Percentiles rank a stretch among this genome's conserved stretches.
Evolutionary conservation across 2,329 filamentous ascomycete species (phyloP).

Genomic region (Arachnopeziza araneosa): DNA sequence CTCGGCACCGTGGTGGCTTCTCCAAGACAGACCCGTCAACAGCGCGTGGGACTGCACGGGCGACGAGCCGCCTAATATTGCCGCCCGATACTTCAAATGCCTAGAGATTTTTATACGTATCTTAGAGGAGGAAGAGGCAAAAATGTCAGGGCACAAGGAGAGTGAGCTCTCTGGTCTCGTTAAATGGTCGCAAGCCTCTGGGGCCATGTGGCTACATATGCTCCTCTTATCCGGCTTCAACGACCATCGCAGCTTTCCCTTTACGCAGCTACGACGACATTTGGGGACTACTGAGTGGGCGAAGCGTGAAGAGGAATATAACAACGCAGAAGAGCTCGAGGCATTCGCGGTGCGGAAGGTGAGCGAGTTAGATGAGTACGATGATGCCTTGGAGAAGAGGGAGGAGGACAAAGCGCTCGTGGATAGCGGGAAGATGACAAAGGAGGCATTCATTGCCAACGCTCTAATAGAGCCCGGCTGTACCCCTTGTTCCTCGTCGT

Average conservation of each 20-base stretch:
- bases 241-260: conserved; percentile 13
- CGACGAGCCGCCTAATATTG: conserved; percentile 11
- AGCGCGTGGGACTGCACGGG: conserved; percentile 10
- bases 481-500: conserved; percentile 7
- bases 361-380: conserved; percentile 28
- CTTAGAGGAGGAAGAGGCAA: conserved; percentile 15
- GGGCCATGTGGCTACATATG: conserved; percentile 16
- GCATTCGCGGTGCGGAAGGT: conserved; percentile 25
- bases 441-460: conserved; percentile 9
- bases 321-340: conserved; percentile 12
- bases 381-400: conserved; percentile 29
- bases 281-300: conserved; percentile 10
- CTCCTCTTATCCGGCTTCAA: conserved; percentile 15
- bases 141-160: conserved; percentile 13
- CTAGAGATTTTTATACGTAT: conserved; percentile 14
- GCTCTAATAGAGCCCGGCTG: conserved; percentile 8
- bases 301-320: conserved; percentile 12
- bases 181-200: conserved; percentile 15
- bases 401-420: conserved; percentile 28
- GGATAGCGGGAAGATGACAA: conserved; percentile 28
- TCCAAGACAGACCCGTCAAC: conserved; percentile 15
- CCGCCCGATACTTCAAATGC: conserved; percentile 13
- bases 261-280: conserved; percentile 11
- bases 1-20: conserved; percentile 33
- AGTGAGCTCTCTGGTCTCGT: conserved; percentile 16